These are phyloP conservation scores for Leccinum uliginosum DNA, from an alignment of 768 basidiomycete species.

Conservation along the genomic window DNA sequence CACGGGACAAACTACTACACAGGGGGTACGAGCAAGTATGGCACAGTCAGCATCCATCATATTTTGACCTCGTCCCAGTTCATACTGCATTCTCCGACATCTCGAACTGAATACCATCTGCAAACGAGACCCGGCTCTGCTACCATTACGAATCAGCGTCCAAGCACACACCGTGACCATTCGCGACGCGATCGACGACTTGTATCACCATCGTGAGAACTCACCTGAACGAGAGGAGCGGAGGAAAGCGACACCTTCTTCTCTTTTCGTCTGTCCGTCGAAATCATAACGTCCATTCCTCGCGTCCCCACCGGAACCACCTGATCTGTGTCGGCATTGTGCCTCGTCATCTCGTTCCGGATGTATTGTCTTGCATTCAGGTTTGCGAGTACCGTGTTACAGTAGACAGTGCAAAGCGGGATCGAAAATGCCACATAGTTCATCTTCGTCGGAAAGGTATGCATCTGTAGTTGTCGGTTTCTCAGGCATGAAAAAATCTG, in stretches of 20 bases:
- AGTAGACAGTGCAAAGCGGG: conserved; percentile 10
- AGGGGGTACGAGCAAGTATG: not conserved
- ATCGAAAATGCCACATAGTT: not conserved
- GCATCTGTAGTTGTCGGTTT: not conserved
- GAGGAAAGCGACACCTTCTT: not conserved
- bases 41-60: not conserved
- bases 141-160: not conserved
- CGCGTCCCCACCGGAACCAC: not conserved
- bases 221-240: not conserved
- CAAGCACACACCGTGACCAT: not conserved
- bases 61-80: not conserved
- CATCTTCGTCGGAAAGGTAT: not conserved
- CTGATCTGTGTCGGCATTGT: not conserved
- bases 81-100: not conserved
- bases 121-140: not conserved
- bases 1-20: not conserved
- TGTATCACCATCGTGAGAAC: not conserved
- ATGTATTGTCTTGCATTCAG: conserved; percentile 12
- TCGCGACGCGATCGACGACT: not conserved
- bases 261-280: not conserved
- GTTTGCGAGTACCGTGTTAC: conserved; percentile 16
- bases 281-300: not conserved
- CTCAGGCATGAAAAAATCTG: not conserved
- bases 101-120: not conserved
- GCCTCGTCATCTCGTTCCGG: not conserved